Evolutionary conservation across 2,329 filamentous ascomycete genomes (phyloP).

Genomic region (Calonectria fujianensis): DNA sequence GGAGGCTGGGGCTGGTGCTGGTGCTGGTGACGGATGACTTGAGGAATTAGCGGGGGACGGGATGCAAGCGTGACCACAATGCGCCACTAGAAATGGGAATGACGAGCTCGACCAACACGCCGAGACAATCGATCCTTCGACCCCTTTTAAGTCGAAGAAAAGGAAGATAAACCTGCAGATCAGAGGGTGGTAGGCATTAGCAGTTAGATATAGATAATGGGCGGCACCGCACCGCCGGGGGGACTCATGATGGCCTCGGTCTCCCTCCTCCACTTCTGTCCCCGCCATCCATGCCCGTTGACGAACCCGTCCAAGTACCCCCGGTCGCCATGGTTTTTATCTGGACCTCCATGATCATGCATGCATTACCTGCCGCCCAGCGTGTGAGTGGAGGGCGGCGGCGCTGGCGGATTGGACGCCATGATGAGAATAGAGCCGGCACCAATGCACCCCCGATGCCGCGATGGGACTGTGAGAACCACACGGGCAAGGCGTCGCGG

Average conservation of each 20-base stretch:
- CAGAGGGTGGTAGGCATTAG: not conserved
- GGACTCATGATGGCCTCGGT: conserved; percentile 4
- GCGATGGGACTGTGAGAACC: conserved; percentile 1
- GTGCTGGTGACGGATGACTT: conserved; percentile 15
- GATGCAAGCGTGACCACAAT: conserved; percentile 43
- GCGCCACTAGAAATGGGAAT: conserved; percentile 39
- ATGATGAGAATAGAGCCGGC: conserved; percentile 13
- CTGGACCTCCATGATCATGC: conserved; percentile 26
- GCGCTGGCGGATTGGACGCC: conserved; percentile 17
- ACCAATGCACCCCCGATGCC: conserved; percentile 12
- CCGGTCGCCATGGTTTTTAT: conserved; percentile 6
- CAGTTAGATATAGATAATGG: conserved; percentile 14
- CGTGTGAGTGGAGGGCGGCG: conserved; percentile 11
- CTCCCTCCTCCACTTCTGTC: conserved; percentile 11
- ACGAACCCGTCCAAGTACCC: not conserved
- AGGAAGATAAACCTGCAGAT: not conserved
- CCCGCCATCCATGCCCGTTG: conserved; percentile 4
- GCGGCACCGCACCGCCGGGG: not conserved
- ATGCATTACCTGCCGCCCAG: conserved; percentile 9
- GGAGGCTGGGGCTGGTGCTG: not conserved
- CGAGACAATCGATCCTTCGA: not conserved
- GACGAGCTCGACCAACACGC: not conserved
- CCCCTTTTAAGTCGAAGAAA: not conserved
- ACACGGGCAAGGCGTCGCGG: not conserved
- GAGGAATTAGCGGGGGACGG: conserved; percentile 6